These are phyloP conservation scores for Euphorbia pulcherrima DNA, from an alignment of 345 rosid species.

Conservation along the genomic window DNA sequence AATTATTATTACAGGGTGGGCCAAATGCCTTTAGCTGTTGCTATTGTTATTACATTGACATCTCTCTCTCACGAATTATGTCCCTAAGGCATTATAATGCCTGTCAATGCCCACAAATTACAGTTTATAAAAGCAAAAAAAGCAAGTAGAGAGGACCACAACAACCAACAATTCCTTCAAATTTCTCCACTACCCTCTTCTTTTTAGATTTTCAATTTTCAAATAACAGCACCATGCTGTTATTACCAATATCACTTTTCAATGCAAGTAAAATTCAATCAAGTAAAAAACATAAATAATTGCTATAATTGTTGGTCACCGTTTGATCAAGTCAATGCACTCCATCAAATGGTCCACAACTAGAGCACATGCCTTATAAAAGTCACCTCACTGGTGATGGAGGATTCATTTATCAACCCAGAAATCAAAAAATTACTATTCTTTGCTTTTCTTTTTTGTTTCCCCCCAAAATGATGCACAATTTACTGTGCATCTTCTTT, in stretches of 20 bases:
- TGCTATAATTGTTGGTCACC: not conserved
- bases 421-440: not conserved
- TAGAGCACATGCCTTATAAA: not conserved
- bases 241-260: not conserved
- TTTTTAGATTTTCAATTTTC: constrained; percentile 12
- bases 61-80: constrained; percentile 7
- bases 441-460: not conserved
- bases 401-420: constrained; percentile 13
- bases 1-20: constrained; percentile 18
- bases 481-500: not conserved
- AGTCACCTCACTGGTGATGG: not conserved
- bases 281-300: not conserved
- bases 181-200: constrained; percentile 13
- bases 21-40: constrained; percentile 19
- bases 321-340: not conserved
- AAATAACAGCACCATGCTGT: constrained; percentile 7
- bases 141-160: constrained; percentile 13
- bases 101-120: not conserved
- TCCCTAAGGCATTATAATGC: not conserved
- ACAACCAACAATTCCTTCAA: not conserved
- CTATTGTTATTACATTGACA: constrained; percentile 8
- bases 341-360: not conserved
- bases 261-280: constrained; percentile 9
- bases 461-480: not conserved
- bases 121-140: not conserved